Evolutionary conservation across 768 basidiomycete genomes (phyloP).

Genomic region (Naganishia vishniacii): DNA sequence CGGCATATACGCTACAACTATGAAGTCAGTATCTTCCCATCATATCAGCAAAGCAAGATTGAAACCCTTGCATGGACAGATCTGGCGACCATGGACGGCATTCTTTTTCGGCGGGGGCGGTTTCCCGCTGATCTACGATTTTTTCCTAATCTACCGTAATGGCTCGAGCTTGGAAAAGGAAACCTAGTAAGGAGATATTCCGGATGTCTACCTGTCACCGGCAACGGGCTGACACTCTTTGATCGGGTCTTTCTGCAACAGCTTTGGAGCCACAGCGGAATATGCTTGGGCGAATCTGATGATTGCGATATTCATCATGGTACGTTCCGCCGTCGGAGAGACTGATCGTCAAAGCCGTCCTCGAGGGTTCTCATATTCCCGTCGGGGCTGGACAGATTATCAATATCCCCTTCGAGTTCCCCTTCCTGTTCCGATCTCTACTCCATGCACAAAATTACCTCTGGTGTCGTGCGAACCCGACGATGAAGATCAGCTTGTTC

Average conservation of each 20-base stretch:
- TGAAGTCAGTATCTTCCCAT: conserved; percentile 30
- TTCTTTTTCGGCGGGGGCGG: conserved; percentile 47
- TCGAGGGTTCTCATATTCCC: too few relatives aligned
- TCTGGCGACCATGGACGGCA: conserved; percentile 42
- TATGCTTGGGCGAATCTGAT: conserved; percentile 46
- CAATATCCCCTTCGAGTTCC: conserved; percentile 37
- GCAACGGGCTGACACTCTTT: too few relatives aligned
- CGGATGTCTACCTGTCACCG: too few relatives aligned
- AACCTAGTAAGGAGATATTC: conserved; percentile 44
- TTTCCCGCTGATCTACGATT: conserved; percentile 45
- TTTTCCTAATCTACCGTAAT: conserved; percentile 48
- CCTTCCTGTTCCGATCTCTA: conserved; percentile 45
- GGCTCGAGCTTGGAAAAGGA: conserved; percentile 41
- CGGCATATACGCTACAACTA: conserved; percentile 29
- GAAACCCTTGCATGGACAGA: conserved; percentile 19
- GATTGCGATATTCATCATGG: conserved; percentile 37
- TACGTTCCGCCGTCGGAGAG: conserved; percentile 12
- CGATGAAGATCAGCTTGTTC: conserved; percentile 45
- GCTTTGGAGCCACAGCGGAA: conserved; percentile 36
- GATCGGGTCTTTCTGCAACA: background rate
- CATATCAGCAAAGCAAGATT: background rate
- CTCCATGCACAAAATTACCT: conserved; percentile 48
- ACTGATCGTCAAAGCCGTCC: too few relatives aligned
- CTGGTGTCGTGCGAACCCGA: conserved; percentile 46
- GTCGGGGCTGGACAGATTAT: too few relatives aligned